Conservation (phyloP, 495 filamentous ascomycete species). For the Aspergillus baeticus region DNA sequence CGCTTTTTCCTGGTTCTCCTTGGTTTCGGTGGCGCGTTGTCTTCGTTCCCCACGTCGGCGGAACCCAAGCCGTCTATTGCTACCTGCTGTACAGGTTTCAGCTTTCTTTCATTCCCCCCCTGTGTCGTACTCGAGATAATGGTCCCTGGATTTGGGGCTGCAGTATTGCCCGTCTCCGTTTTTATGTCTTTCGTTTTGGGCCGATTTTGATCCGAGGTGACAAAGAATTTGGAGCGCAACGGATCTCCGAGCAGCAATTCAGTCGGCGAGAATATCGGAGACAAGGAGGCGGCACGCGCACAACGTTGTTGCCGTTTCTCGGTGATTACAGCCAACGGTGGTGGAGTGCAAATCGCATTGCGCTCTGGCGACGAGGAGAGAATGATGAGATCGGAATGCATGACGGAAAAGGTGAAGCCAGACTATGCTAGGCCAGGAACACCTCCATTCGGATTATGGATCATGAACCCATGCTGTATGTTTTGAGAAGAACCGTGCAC, state of each 20-base stretch:
- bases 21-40: constrained; percentile 20
- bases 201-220: constrained; percentile 4
- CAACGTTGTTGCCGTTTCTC: constrained; percentile 14
- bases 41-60: constrained; percentile 7
- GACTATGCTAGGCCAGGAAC: neutral
- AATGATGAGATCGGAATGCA: constrained; percentile 35
- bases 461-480: neutral
- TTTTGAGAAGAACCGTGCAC: neutral
- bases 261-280: constrained; percentile 35
- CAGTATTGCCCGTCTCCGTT: constrained; percentile 12
- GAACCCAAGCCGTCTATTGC: neutral
- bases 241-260: constrained; percentile 25
- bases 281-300: constrained; percentile 28
- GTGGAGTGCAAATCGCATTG: constrained; percentile 20
- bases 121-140: constrained; percentile 10
- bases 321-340: constrained; percentile 9
- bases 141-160: constrained; percentile 10
- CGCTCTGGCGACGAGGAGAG: constrained; percentile 43
- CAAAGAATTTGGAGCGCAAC: constrained; percentile 33
- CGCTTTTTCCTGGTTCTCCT: constrained; percentile 19
- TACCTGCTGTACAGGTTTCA: constrained; percentile 9
- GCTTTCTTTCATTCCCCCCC: constrained; percentile 21
- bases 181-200: constrained; percentile 11
- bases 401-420: too few species aligned
- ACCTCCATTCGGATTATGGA: neutral